Evolutionary conservation across 2,329 filamentous ascomycete species (phyloP).

Genomic region (Myriosclerotinia duriaeana): DNA sequence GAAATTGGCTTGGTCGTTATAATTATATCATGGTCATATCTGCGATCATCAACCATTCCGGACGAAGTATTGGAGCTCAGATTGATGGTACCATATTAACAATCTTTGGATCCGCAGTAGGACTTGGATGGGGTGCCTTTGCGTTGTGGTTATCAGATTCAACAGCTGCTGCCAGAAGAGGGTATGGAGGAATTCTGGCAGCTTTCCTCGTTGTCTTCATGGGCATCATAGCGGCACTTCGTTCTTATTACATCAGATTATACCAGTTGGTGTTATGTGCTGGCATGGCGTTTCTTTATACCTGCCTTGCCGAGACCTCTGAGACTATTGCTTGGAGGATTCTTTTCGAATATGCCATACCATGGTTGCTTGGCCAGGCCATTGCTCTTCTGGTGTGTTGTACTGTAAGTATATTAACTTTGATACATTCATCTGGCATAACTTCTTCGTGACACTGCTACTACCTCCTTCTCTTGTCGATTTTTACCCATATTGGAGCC

Average conservation of each 20-base stretch:
- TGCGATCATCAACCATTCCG: constrained; percentile 58
- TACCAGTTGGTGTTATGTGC: constrained; percentile 57
- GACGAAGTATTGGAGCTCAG: constrained; percentile 56
- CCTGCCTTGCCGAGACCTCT: constrained; percentile 52
- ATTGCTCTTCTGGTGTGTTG: constrained; percentile 52
- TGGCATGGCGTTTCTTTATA: constrained; percentile 56
- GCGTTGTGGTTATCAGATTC: constrained; percentile 55
- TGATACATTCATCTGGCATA: neutral
- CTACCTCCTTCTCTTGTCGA: neutral
- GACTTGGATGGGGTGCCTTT: constrained; percentile 56
- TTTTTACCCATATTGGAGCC: neutral
- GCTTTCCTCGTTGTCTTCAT: constrained; percentile 56
- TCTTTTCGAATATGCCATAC: constrained; percentile 53
- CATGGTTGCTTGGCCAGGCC: constrained; percentile 56
- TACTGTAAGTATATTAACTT: constrained; percentile 25
- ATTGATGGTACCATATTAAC: constrained; percentile 56
- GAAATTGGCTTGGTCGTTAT: constrained; percentile 54
- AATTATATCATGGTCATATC: constrained; percentile 58
- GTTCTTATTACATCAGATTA: constrained; percentile 56
- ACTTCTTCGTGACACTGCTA: neutral
- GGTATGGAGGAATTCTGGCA: constrained; percentile 56
- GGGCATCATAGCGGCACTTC: constrained; percentile 51
- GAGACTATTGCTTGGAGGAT: constrained; percentile 50
- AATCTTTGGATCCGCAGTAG: constrained; percentile 53
- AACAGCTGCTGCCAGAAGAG: constrained; percentile 47